Evolutionary conservation across 169 alveolate species (phyloP), one percentile per base, ranked within the genome.

Genomic region (Plasmodium yoelii): DNA sequence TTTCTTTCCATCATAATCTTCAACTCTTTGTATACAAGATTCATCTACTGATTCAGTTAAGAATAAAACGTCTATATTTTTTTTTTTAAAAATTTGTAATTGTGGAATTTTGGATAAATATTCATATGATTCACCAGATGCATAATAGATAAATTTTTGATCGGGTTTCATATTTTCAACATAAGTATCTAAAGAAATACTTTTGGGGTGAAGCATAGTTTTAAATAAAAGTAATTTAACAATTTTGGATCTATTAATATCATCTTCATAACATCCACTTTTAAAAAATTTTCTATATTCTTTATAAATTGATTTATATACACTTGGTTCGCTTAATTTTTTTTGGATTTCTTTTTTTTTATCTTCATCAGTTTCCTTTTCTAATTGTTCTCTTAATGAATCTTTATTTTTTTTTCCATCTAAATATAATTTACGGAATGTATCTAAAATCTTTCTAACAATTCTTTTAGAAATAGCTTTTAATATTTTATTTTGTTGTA

Each of bases 221-320:
- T 95, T 93, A 90, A 96, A 98, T 77, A 96, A 96, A 65, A 98
- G 94, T 70, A 98, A 93, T 93, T 96, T 97, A 46, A 97, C 96
- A 70, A 98, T 95, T 95, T 97, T 97, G 60, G 96, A 92, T 73
- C 99, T 94, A 88, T 97, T 97, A 65, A 97, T 90, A 88, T 97
- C 98, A 88, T 98, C 99, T 84, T 98, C 99, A 88, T 97, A 97
- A 91, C 99, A 96, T 24, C 99, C 99, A 57, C 97, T 96, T 95
- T 97, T 97, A 68, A 98, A 91, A 75, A 96, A 95, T 72, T 96
- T 97, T 55, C 95, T 94, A 96, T 97, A 98, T 93, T 95, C 96
- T 73, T 95, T 95, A 94, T 96, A 98, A 95, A 98, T 97, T 92
- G 93, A 93, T 70, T 96, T 93, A 63, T 89, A 94, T 1, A 88